These are phyloP conservation scores for Trametes elegans DNA, from an alignment of 768 basidiomycete genomes.

Conservation along the genomic window DNA sequence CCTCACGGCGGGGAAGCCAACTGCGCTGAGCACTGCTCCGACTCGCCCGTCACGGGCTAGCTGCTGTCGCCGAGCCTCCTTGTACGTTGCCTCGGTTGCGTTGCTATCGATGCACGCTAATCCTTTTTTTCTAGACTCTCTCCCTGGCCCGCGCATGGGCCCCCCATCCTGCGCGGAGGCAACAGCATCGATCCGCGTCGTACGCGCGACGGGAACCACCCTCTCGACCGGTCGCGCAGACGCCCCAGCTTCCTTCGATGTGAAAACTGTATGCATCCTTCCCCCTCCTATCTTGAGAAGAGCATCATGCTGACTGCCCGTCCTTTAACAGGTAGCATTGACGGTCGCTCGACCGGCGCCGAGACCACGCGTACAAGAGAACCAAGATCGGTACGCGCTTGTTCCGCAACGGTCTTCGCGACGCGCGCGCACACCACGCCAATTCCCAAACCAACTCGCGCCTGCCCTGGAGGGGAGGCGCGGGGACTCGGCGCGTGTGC, in stretches of 20 bases:
- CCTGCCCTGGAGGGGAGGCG: neutral
- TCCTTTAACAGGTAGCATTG: neutral
- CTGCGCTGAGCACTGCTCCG: neutral
- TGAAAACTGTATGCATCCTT: neutral
- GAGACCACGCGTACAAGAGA: neutral
- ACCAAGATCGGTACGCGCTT: too few relatives aligned
- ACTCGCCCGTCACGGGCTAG: neutral
- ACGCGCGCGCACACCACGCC: neutral
- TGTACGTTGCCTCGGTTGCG: too few relatives aligned
- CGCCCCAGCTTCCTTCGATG: neutral
- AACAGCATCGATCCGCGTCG: too few relatives aligned
- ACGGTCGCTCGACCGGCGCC: neutral
- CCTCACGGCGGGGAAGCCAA: conserved; percentile 9
- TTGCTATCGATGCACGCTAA: neutral
- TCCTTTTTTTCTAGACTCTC: too few relatives aligned
- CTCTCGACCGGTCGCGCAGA: neutral
- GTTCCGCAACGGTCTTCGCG: neutral
- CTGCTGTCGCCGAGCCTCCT: too few relatives aligned
- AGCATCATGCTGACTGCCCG: neutral
- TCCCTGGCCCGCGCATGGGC: too few relatives aligned
- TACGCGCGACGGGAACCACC: neutral
- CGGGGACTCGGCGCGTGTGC: too few relatives aligned
- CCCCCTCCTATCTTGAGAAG: too few relatives aligned
- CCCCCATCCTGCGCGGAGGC: too few relatives aligned
- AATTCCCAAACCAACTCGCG: neutral